Conservation (phyloP, 768 basidiomycete species). For the Tubosaeta sp. region DNA sequence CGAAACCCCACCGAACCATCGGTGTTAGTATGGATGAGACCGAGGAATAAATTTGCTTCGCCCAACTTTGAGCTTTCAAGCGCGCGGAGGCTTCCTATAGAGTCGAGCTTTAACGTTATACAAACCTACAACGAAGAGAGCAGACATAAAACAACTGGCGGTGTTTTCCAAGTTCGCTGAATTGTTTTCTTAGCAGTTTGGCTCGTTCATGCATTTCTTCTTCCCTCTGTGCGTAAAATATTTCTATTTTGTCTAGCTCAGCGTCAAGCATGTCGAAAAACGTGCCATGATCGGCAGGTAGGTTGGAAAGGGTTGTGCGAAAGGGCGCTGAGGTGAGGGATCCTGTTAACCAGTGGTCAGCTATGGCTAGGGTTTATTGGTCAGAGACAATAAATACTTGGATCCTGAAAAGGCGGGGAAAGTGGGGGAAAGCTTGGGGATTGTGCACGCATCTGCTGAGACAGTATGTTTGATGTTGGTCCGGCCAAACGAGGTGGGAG, state of each 20-base stretch:
- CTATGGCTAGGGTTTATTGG: not conserved
- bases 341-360: conserved; percentile 5
- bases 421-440: conserved; percentile 4
- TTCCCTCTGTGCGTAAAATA: conserved; percentile 75
- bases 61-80: conserved; percentile 11
- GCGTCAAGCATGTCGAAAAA: conserved; percentile 78
- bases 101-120: not conserved
- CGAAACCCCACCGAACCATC: not conserved
- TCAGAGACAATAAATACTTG: conserved; percentile 8
- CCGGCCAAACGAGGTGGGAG: conserved; percentile 4
- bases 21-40: conserved; percentile 6
- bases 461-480: not conserved
- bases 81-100: conserved; percentile 13
- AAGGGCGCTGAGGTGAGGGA: conserved; percentile 33
- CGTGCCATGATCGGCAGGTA: conserved; percentile 55
- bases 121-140: conserved; percentile 11
- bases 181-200: conserved; percentile 56
- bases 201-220: conserved; percentile 51
- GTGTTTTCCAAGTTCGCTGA: conserved; percentile 72
- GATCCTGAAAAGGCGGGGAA: conserved; percentile 1
- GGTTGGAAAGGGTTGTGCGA: conserved; percentile 45
- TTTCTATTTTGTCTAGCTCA: conserved; percentile 81
- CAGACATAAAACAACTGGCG: conserved; percentile 52
- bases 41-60: conserved; percentile 4
- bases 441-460: not conserved